Percentiles rank a stretch among this genome's conserved stretches.
Evolutionary conservation across 2,329 filamentous ascomycete species (phyloP).

Genomic region (Colletotrichum spaethianum): DNA sequence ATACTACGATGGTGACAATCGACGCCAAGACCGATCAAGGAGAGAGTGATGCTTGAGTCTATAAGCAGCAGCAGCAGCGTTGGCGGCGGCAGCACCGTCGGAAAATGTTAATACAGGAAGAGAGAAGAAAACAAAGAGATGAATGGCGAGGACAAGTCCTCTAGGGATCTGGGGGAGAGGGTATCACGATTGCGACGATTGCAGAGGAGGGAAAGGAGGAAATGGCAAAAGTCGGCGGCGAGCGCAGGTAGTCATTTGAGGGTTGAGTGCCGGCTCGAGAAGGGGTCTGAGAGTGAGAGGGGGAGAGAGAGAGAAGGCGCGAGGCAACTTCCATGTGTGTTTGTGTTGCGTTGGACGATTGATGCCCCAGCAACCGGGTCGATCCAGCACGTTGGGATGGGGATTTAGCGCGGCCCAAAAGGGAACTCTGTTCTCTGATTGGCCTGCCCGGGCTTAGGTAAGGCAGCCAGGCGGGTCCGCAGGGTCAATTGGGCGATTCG

Average conservation of each 20-base stretch:
- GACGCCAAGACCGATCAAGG: neutral
- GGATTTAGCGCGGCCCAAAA: conserved; percentile 28
- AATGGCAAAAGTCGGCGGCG: conserved; percentile 15
- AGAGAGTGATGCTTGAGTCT: neutral
- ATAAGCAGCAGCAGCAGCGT: neutral
- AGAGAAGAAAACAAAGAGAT: conserved; percentile 21
- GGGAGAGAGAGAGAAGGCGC: conserved; percentile 6
- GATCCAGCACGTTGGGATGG: conserved; percentile 38
- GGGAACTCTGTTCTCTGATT: neutral
- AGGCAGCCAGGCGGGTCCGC: neutral
- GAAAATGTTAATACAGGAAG: conserved; percentile 32
- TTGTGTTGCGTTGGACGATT: conserved; percentile 42
- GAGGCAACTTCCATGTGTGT: conserved; percentile 27
- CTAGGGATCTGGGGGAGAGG: conserved; percentile 20
- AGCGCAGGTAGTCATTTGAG: conserved; percentile 32
- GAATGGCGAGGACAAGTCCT: conserved; percentile 37
- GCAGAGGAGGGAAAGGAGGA: neutral
- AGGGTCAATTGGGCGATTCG: neutral
- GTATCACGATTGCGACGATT: conserved; percentile 25
- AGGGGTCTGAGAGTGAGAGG: too few species aligned
- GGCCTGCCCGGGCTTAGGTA: conserved; percentile 15
- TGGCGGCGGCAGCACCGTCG: conserved; percentile 14
- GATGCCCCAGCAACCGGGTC: conserved; percentile 44
- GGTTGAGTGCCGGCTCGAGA: neutral
- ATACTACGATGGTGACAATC: neutral